Evolutionary conservation across 805 yeast genomes (phyloP).

Genomic region (Suhomyces canberraensis): DNA sequence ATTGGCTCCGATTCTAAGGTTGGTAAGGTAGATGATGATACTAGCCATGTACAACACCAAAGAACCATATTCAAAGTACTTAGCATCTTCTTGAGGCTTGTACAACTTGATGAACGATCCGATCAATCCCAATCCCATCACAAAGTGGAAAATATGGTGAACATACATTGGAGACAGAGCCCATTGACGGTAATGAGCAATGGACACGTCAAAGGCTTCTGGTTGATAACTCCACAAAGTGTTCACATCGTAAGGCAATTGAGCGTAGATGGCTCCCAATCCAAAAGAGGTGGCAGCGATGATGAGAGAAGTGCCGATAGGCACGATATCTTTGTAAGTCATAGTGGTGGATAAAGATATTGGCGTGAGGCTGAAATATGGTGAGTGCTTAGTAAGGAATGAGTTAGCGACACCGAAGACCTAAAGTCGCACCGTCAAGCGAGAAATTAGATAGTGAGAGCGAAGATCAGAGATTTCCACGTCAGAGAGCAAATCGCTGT

Average conservation of each 20-base stretch:
- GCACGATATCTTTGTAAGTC: constrained; percentile 44
- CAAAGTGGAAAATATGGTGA: constrained; percentile 59
- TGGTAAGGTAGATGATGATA: constrained; percentile 78
- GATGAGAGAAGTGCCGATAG: constrained; percentile 42
- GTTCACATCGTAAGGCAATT: constrained; percentile 76
- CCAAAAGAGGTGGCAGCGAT: constrained; percentile 66
- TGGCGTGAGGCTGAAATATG: too few relatives aligned
- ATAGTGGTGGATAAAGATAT: constrained; percentile 2
- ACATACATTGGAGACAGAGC: constrained; percentile 59
- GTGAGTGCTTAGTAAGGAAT: too few relatives aligned
- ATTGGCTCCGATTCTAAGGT: constrained; percentile 74
- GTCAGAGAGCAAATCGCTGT: too few relatives aligned
- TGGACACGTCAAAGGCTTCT: constrained; percentile 55
- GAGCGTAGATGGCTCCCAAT: constrained; percentile 74
- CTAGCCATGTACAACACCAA: constrained; percentile 70
- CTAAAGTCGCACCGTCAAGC: too few relatives aligned
- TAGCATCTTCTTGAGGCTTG: constrained; percentile 82
- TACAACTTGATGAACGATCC: constrained; percentile 77
- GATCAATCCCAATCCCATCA: constrained; percentile 60
- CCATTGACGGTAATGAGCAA: constrained; percentile 74
- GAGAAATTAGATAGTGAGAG: too few relatives aligned
- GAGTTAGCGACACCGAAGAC: too few relatives aligned
- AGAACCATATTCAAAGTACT: constrained; percentile 87
- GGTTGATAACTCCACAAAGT: constrained; percentile 62
- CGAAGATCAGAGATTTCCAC: too few relatives aligned